A percentile compares a stretch with the other conserved stretches of the same genome.
Conservation (phyloP, 129 eudicot species). For the Lactuca saligna region DNA sequence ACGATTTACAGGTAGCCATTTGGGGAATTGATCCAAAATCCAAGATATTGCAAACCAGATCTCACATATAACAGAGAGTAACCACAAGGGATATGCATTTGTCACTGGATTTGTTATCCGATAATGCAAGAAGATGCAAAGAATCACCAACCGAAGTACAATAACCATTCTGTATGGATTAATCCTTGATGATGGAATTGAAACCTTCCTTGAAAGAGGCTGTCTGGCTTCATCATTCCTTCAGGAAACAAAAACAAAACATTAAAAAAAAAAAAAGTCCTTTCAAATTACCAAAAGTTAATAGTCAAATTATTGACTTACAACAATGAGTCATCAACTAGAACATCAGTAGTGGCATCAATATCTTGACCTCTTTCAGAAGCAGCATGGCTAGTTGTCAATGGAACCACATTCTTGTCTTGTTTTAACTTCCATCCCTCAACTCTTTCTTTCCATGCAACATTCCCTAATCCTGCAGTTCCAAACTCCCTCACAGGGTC, state of each 20-base stretch:
- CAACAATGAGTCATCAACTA: conserved; percentile 76
- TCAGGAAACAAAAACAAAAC: conserved; percentile 35
- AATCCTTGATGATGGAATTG: conserved; percentile 87
- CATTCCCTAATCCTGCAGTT: conserved; percentile 84
- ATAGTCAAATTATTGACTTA: conserved; percentile 36
- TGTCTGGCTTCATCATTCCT: conserved; percentile 98
- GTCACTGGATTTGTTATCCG: conserved; percentile 59
- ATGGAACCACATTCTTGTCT: conserved; percentile 68
- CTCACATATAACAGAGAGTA: conserved; percentile 58
- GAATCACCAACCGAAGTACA: conserved; percentile 63
- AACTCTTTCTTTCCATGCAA: conserved; percentile 99
- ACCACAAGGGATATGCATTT: conserved; percentile 51
- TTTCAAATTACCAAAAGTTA: background rate
- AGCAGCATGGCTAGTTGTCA: conserved; percentile 80
- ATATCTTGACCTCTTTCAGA: conserved; percentile 97
- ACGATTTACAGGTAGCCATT: conserved; percentile 97
- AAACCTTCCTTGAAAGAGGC: conserved; percentile 95
- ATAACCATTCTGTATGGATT: conserved; percentile 99
- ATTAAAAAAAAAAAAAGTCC: background rate
- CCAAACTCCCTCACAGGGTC: conserved; percentile 96
- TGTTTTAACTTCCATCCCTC: conserved; percentile 99
- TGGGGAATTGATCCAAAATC: conserved; percentile 99
- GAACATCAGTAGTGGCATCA: conserved; percentile 87
- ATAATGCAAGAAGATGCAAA: conserved; percentile 51
- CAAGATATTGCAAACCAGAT: conserved; percentile 67